Evolutionary conservation across 2,329 filamentous ascomycete genomes (phyloP), one percentile per base, ranked within the genome.

Genomic region (Ustulina deusta): DNA sequence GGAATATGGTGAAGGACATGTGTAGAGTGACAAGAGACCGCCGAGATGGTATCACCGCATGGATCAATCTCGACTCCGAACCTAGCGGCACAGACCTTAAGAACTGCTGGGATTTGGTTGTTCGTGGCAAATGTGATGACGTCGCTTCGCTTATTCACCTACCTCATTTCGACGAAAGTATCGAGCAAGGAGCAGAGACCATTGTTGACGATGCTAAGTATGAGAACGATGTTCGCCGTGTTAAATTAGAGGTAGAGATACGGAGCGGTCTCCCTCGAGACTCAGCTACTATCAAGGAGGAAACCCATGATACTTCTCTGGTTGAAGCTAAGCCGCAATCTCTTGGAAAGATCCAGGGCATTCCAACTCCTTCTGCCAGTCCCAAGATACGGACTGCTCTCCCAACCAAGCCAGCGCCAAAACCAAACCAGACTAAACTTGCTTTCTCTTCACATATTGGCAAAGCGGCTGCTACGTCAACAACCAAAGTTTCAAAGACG

Each of bases 31-130:
- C 97, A n/a, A 88, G 94, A 69, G 89, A 91, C 74, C 89, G 93
- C 62, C 89, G 89, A 72, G 92, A 97, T 73, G 94, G 95, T 0
- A 88, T 97, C 66, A 93, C 94, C 0, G 91, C 97, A 57, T 99
- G 95, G 93, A 93, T 99, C 80, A 98, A 98, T 80, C 89, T 93
- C 61, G 94, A 97, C 68, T 85, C 92, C 0, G 92, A 93, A 72
- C 96, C 96, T 0, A 87, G 90, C 49, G 91, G 92, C 22, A 90
- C 89, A 71, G 94, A 97, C 66, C 90, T 98, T 70, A 94, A 95
- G 77, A 91, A 97, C 70, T 94, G 93, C 75, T 99, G 94, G 91
- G 96, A 99, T 79, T 82, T 97, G 68, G 89, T 98, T 20, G 91
- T 99, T 40, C 90, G 89, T 71, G 94, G 93, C 22, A 91, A 92